Percentiles rank a stretch among this genome's conserved stretches.
Evolutionary conservation across 495 filamentous ascomycete genomes (phyloP).

Genomic region (Podospora pseudocomata): DNA sequence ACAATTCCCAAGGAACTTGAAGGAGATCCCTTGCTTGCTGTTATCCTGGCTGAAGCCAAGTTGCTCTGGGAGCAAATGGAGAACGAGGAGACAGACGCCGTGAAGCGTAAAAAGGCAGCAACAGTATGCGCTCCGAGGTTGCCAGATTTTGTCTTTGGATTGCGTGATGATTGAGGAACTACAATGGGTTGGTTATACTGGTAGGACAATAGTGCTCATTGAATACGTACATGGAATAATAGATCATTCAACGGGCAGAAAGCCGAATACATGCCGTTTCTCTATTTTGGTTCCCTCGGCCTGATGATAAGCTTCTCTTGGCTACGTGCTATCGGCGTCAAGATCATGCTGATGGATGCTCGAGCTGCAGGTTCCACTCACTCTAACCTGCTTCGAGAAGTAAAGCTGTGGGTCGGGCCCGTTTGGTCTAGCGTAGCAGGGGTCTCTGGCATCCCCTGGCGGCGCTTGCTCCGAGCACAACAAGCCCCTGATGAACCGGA

Average conservation of each 20-base stretch:
- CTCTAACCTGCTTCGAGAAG: neutral
- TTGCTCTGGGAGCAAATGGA: slow-evolving; percentile 15
- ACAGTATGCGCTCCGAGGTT: neutral
- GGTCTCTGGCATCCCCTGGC: too few species aligned
- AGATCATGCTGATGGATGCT: neutral
- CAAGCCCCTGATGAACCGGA: neutral
- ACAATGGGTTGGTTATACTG: too few species aligned
- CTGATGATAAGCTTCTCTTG: neutral
- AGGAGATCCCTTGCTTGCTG: neutral
- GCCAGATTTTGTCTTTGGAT: neutral
- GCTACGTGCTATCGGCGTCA: neutral
- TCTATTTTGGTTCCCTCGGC: neutral
- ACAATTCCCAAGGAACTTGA: neutral
- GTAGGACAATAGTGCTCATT: too few species aligned
- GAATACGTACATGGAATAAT: too few species aligned
- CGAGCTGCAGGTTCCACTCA: neutral
- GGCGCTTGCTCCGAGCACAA: neutral
- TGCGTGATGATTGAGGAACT: neutral
- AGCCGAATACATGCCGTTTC: too few species aligned
- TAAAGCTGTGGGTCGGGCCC: neutral
- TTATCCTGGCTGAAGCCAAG: neutral
- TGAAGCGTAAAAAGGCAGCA: neutral
- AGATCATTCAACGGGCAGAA: too few species aligned
- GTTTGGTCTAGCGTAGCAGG: neutral
- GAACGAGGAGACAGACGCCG: neutral